A percentile compares a stretch with the other conserved stretches of the same genome.
Conservation (phyloP, 108 stramenopile genomes). For the Thalassiosira profunda region DNA sequence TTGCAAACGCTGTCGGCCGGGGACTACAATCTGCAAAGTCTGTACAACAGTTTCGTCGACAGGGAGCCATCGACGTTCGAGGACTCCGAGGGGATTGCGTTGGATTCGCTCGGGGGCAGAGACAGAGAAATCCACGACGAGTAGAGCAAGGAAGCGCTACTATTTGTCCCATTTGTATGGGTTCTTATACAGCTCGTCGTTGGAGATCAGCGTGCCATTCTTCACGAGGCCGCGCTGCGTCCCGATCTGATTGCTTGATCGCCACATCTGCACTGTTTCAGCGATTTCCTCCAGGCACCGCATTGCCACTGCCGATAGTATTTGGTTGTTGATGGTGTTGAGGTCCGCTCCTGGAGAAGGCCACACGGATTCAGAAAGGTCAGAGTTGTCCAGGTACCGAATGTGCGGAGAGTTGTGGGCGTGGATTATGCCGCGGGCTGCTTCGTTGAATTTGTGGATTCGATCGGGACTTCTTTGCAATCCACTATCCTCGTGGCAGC, state of each 20-base stretch:
- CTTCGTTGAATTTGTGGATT: conserved; percentile 2
- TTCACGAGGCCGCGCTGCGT: conserved; percentile 41
- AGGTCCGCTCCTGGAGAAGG: neutral
- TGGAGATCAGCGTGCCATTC: conserved; percentile 47
- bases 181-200: conserved; percentile 44
- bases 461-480: neutral
- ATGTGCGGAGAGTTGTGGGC: conserved; percentile 30
- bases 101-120: neutral
- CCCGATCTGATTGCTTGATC: conserved; percentile 44
- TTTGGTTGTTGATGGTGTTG: neutral
- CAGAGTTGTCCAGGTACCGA: conserved; percentile 52
- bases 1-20: neutral
- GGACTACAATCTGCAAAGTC: neutral
- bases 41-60: conserved; percentile 8
- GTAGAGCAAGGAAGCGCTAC: neutral
- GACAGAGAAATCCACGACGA: neutral
- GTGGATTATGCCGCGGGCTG: conserved; percentile 25
- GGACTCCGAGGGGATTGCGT: neutral
- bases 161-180: conserved; percentile 27
- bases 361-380: conserved; percentile 36
- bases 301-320: conserved; percentile 40
- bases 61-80: neutral
- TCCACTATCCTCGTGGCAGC: conserved; percentile 5
- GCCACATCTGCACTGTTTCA: conserved; percentile 52
- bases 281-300: conserved; percentile 54